A percentile compares a stretch with the other conserved stretches of the same genome.
These are phyloP conservation scores for Kwoniella shandongensis DNA, from an alignment of 768 basidiomycete species.

Conservation along the genomic window DNA sequence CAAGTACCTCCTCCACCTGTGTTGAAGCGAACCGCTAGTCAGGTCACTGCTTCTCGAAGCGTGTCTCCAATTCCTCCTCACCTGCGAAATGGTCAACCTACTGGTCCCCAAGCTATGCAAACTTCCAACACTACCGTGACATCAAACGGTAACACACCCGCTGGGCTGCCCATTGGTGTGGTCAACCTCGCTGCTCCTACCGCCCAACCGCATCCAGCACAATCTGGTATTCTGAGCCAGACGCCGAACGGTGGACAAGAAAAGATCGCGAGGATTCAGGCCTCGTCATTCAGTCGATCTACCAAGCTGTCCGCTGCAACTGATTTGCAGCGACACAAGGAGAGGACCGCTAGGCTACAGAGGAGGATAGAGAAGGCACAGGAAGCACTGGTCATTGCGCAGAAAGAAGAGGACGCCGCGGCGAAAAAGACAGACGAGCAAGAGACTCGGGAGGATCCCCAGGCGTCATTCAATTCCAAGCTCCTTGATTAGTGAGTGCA, in stretches of 20 bases:
- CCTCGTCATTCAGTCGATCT: too few species aligned
- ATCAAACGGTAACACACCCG: conserved; percentile 9
- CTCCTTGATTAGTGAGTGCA: conserved; percentile 19
- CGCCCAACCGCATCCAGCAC: too few species aligned
- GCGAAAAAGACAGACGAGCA: not conserved
- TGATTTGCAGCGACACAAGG: not conserved
- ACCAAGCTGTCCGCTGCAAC: too few species aligned
- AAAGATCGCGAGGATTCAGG: too few species aligned
- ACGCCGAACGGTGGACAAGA: too few species aligned
- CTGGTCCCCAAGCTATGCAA: conserved; percentile 16
- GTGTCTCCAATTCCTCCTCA: conserved; percentile 17
- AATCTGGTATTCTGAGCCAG: too few species aligned
- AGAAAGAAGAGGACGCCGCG: conserved; percentile 12
- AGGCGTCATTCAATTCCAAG: conserved; percentile 3
- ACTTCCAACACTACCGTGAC: conserved; percentile 11
- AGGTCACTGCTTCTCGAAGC: conserved; percentile 14
- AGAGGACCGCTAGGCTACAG: conserved; percentile 7
- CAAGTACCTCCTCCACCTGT: conserved; percentile 21
- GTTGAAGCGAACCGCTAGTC: conserved; percentile 10
- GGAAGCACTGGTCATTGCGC: conserved; percentile 7
- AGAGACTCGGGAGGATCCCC: conserved; percentile 7
- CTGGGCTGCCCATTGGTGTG: conserved; percentile 11
- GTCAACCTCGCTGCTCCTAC: conserved; percentile 10
- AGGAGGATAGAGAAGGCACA: conserved; percentile 15
- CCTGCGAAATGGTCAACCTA: conserved; percentile 8